Evolutionary conservation across 2,329 filamentous ascomycete species (phyloP).

Genomic region (Pyrenochaeta sp.): DNA sequence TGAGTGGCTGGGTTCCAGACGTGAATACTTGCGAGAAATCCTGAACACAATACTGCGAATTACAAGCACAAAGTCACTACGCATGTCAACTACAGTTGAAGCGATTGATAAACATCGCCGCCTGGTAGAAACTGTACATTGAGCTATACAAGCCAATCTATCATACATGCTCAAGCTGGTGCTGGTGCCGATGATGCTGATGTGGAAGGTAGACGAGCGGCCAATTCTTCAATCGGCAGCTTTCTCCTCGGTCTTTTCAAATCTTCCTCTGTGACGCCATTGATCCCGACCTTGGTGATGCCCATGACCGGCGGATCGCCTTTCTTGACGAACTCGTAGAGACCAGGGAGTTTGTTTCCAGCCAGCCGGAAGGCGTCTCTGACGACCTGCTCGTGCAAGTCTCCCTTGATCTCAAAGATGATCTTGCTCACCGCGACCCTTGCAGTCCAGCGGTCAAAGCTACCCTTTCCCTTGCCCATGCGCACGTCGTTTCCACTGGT

Average conservation of each 20-base stretch:
- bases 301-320: slow-evolving; percentile 90
- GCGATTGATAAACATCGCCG: too few relatives aligned
- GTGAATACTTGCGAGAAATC: too few relatives aligned
- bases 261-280: slow-evolving; percentile 82
- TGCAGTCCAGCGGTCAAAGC: slow-evolving; percentile 95
- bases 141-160: slow-evolving; percentile 4
- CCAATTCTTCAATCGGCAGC: slow-evolving; percentile 62
- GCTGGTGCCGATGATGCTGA: slow-evolving; percentile 11
- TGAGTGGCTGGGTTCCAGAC: too few relatives aligned
- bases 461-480: slow-evolving; percentile 99
- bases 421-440: slow-evolving; percentile 90
- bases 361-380: slow-evolving; percentile 93
- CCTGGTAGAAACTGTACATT: slow-evolving; percentile 6
- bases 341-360: slow-evolving; percentile 89
- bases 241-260: slow-evolving; percentile 80
- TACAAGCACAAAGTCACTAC: too few relatives aligned
- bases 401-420: slow-evolving; percentile 89
- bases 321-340: slow-evolving; percentile 94
- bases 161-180: slow-evolving; percentile 15
- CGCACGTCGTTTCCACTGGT: slow-evolving; percentile 94
- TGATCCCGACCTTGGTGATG: slow-evolving; percentile 78
- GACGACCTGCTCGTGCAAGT: slow-evolving; percentile 92
- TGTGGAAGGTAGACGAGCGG: slow-evolving; percentile 71
- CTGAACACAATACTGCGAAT: too few relatives aligned
- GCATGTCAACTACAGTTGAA: too few relatives aligned